Conservation (phyloP, 2,329 filamentous ascomycete species). For the Chalara sp. region DNA sequence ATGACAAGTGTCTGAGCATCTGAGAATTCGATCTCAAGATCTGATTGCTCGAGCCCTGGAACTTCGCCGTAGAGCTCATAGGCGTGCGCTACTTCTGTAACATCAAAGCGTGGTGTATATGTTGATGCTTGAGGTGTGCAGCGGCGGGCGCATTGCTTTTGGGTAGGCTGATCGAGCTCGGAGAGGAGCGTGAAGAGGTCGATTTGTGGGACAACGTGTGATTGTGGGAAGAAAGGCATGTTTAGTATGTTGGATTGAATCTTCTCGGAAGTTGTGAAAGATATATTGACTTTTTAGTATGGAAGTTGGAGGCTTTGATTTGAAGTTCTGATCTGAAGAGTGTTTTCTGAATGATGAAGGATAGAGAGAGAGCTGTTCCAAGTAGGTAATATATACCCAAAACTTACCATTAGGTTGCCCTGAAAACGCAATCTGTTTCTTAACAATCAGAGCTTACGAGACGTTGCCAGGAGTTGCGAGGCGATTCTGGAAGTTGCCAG, state of each 20-base stretch:
- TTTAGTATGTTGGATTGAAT: conserved; percentile 7
- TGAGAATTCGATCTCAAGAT: conserved; percentile 70
- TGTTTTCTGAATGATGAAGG: conserved; percentile 21
- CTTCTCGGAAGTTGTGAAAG: neutral
- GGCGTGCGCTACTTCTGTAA: conserved; percentile 58
- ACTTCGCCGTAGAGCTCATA: conserved; percentile 79
- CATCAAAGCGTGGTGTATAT: conserved; percentile 72
- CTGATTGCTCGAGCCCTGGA: conserved; percentile 63
- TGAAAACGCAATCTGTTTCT: too few species aligned
- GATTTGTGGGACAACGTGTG: conserved; percentile 15
- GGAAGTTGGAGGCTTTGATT: neutral
- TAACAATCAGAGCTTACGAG: too few species aligned
- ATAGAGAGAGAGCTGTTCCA: neutral
- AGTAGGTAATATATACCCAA: conserved; percentile 15
- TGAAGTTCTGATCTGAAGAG: conserved; percentile 2
- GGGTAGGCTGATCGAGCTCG: conserved; percentile 42
- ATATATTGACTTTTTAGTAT: conserved; percentile 1
- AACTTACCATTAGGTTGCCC: neutral
- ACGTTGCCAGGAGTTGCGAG: too few species aligned
- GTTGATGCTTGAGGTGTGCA: conserved; percentile 20
- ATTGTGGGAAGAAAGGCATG: conserved; percentile 23
- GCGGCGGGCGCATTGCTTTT: conserved; percentile 10
- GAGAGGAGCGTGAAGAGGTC: conserved; percentile 54
- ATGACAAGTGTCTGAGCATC: conserved; percentile 68
- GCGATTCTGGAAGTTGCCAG: too few species aligned